Conservation (phyloP, 352 stramenopile species). For the Phytophthora vignae region DNA sequence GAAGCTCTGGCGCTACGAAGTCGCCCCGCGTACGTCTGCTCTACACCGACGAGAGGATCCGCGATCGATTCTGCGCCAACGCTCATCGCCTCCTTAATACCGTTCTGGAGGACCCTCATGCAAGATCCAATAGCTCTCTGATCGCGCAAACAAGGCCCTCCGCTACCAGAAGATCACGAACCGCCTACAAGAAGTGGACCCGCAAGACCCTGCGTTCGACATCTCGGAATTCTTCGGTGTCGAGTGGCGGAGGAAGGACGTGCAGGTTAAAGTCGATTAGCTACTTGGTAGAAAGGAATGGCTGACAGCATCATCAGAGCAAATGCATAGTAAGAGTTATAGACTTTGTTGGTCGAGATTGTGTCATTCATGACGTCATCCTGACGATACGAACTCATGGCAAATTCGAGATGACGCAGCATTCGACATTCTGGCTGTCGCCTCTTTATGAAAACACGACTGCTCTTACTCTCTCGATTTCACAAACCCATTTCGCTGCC, state of each 20-base stretch:
- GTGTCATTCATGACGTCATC: too few relatives aligned
- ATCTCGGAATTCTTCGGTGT: background rate
- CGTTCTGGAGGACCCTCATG: background rate
- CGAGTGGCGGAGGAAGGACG: background rate
- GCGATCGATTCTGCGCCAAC: background rate
- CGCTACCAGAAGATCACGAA: background rate
- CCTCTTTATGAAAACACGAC: too few relatives aligned
- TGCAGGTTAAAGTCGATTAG: too few relatives aligned
- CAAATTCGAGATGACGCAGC: too few relatives aligned
- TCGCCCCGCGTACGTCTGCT: background rate
- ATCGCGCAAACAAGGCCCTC: constrained; percentile 1
- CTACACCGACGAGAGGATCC: background rate
- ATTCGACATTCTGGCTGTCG: too few relatives aligned
- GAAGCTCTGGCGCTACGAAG: background rate
- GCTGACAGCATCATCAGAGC: too few relatives aligned
- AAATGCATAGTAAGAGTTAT: too few relatives aligned
- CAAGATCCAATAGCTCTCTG: background rate
- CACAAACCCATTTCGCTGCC: too few relatives aligned
- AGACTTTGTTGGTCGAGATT: too few relatives aligned
- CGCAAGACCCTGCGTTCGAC: background rate
- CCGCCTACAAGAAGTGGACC: background rate
- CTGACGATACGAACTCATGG: too few relatives aligned
- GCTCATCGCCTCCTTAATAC: background rate
- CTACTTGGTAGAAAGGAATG: too few relatives aligned
- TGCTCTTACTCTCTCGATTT: too few relatives aligned